A percentile compares a stretch with the other conserved stretches of the same genome.
Evolutionary conservation across 2,329 filamentous ascomycete species (phyloP).

Genomic region (Pezicula radicicola): DNA sequence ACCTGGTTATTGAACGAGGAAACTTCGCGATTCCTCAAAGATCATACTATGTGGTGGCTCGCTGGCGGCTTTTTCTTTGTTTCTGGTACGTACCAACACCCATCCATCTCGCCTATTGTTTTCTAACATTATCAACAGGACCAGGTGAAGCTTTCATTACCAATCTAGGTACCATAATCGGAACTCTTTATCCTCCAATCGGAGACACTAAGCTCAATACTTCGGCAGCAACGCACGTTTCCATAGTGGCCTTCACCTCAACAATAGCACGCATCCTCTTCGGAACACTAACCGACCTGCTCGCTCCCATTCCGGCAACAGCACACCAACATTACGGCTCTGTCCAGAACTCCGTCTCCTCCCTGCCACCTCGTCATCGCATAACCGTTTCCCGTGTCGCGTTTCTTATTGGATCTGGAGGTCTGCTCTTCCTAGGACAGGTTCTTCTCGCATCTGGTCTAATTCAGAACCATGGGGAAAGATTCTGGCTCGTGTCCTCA

Average conservation of each 20-base stretch:
- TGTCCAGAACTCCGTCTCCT: conserved; percentile 27
- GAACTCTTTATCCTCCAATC: conserved; percentile 69
- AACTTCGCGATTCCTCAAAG: conserved; percentile 78
- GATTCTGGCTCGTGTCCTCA: conserved; percentile 83
- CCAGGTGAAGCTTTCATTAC: conserved; percentile 98
- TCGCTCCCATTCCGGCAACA: conserved; percentile 60
- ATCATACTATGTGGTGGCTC: conserved; percentile 95
- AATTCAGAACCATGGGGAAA: conserved; percentile 69
- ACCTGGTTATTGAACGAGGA: conserved; percentile 89
- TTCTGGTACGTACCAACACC: conserved; percentile 17
- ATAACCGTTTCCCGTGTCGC: conserved; percentile 72
- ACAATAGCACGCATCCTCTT: conserved; percentile 89
- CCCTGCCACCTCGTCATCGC: conserved; percentile 31
- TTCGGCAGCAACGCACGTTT: conserved; percentile 81
- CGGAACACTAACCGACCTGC: conserved; percentile 81
- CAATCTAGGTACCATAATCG: conserved; percentile 91
- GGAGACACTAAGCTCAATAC: conserved; percentile 44
- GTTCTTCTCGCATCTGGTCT: conserved; percentile 73
- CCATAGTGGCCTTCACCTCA: conserved; percentile 85
- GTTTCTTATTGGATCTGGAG: conserved; percentile 74
- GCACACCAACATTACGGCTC: conserved; percentile 20
- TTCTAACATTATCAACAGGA: conserved; percentile 50
- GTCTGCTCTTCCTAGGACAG: conserved; percentile 73
- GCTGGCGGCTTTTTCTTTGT: conserved; percentile 89
- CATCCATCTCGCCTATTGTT: neutral